A percentile compares a stretch with the other conserved stretches of the same genome.
phyloP scores from a whole-genome alignment of 1,284 basidiomycete species.

The Pseudozyma thailandica region DNA sequence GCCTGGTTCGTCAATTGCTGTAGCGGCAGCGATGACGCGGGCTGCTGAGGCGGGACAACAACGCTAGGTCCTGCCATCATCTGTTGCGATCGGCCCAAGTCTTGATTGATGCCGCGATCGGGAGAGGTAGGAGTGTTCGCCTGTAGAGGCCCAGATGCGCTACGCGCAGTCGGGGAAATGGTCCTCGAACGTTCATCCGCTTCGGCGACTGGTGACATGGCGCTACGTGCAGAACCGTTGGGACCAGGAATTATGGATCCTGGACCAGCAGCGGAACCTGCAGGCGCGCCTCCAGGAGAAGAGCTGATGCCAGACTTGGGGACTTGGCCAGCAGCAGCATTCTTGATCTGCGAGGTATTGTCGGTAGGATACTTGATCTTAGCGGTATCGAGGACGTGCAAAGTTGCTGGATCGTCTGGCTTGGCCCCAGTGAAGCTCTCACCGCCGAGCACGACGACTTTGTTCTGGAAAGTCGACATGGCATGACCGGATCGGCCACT shows the following conservation, averaged over 20 bases:
- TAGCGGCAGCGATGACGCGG: background rate
- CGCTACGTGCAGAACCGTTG: conserved; percentile 28
- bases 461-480: conserved; percentile 87
- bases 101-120: conserved; percentile 14
- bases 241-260: conserved; percentile 24
- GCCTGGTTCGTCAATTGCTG: conserved; percentile 20
- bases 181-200: conserved; percentile 36
- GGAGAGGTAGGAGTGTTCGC: conserved; percentile 21
- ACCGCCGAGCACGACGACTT: conserved; percentile 92
- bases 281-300: conserved; percentile 11
- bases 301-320: conserved; percentile 41
- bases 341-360: conserved; percentile 45
- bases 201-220: conserved; percentile 46
- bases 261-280: conserved; percentile 16
- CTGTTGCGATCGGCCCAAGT: conserved; percentile 21
- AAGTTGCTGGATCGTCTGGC: conserved; percentile 81
- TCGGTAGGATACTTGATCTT: conserved; percentile 68
- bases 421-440: conserved; percentile 80
- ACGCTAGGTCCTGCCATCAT: conserved; percentile 4
- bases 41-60: conserved; percentile 9
- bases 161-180: conserved; percentile 44
- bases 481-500: conserved; percentile 91
- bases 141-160: conserved; percentile 8
- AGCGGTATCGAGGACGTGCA: conserved; percentile 75
- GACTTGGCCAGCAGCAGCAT: conserved; percentile 12